These are phyloP conservation scores for Neocatenulostroma microsporum DNA, from an alignment of 2,329 filamentous ascomycete species.

Conservation along the genomic window DNA sequence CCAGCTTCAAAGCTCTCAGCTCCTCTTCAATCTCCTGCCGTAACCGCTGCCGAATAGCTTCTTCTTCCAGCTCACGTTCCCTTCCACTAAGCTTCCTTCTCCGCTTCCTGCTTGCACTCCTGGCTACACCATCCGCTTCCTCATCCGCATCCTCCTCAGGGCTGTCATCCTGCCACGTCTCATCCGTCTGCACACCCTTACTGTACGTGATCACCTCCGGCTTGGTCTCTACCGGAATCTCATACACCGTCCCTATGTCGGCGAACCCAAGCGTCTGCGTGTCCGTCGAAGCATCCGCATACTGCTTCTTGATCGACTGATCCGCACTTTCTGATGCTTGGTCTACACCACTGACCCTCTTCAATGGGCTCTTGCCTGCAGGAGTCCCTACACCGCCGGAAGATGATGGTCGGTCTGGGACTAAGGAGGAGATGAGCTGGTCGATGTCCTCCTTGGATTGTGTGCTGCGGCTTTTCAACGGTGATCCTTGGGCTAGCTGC, in stretches of 20 bases:
- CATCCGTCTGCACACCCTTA: slow-evolving; percentile 88
- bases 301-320: slow-evolving; percentile 5
- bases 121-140: slow-evolving; percentile 51
- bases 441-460: slow-evolving; percentile 68
- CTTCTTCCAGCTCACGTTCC: slow-evolving; percentile 68
- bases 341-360: slow-evolving; percentile 20
- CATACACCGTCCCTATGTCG: slow-evolving; percentile 68
- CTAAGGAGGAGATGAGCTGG: slow-evolving; percentile 71
- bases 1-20: slow-evolving; percentile 59
- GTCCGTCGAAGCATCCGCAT: slow-evolving; percentile 35
- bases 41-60: slow-evolving; percentile 78
- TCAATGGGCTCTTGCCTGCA: slow-evolving; percentile 19
- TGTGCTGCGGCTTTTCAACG: slow-evolving; percentile 53
- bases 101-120: slow-evolving; percentile 44
- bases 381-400: slow-evolving; percentile 19
- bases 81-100: slow-evolving; percentile 71
- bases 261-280: slow-evolving; percentile 67
- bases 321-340: slow-evolving; percentile 11
- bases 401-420: slow-evolving; percentile 51
- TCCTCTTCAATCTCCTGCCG: slow-evolving; percentile 90
- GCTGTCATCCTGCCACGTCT: slow-evolving; percentile 50
- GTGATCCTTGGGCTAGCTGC: slow-evolving; percentile 62
- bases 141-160: slow-evolving; percentile 32
- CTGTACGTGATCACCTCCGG: slow-evolving; percentile 89
- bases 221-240: slow-evolving; percentile 59